A percentile compares a stretch with the other conserved stretches of the same genome.
Evolutionary conservation across 805 yeast species (phyloP).

Genomic region (Nakazawaea ishiwadae): DNA sequence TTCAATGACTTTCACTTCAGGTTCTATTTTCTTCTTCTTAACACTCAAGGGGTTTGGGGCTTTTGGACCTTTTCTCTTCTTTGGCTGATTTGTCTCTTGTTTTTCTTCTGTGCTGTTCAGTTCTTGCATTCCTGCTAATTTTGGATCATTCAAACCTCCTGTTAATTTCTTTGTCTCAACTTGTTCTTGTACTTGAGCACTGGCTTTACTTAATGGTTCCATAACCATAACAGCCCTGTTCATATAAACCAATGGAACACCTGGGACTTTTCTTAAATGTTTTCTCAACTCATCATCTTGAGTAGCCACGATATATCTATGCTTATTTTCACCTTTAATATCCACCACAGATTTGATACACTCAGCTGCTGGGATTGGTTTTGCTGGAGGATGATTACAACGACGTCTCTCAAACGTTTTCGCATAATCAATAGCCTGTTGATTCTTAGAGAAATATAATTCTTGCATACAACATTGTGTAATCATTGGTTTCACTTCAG

Average conservation of each 20-base stretch:
- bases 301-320: constrained; percentile 84
- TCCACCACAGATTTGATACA: constrained; percentile 71
- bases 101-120: constrained; percentile 16
- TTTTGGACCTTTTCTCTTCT: constrained; percentile 65
- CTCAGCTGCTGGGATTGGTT: constrained; percentile 60
- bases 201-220: constrained; percentile 86
- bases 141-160: constrained; percentile 71
- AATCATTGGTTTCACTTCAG: constrained; percentile 82
- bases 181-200: constrained; percentile 40
- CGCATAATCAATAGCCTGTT: constrained; percentile 74
- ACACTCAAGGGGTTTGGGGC: constrained; percentile 90
- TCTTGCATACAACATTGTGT: constrained; percentile 95
- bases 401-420: constrained; percentile 86
- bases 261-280: constrained; percentile 71
- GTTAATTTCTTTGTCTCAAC: constrained; percentile 67
- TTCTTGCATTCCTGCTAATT: constrained; percentile 38
- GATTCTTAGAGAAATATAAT: constrained; percentile 66
- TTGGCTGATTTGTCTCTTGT: constrained; percentile 22
- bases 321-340: constrained; percentile 77
- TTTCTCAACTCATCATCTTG: constrained; percentile 72
- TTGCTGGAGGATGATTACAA: constrained; percentile 75
- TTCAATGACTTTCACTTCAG: background rate
- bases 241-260: constrained; percentile 84
- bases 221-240: constrained; percentile 90
- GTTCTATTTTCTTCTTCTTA: constrained; percentile 58